A percentile compares a stretch with the other conserved stretches of the same genome.
phyloP scores from a whole-genome alignment of 169 alveolate genomes.

The Cyclospora cayetanensis region DNA sequence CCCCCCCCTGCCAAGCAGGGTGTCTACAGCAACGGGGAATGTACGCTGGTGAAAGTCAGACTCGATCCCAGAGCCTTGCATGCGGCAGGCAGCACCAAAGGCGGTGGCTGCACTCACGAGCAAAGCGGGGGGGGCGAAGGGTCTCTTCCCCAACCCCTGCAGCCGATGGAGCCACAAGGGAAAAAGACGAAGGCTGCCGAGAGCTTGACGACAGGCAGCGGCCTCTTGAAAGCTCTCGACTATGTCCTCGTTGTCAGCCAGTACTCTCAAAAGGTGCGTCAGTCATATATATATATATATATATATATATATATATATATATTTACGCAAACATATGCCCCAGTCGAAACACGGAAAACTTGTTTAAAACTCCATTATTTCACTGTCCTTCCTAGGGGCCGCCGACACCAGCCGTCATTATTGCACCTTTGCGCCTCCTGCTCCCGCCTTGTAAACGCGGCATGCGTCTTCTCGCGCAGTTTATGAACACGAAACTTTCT shows the following conservation, averaged over 20 bases:
- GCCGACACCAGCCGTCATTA: too few relatives aligned
- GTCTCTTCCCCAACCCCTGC: background rate
- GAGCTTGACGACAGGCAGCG: background rate
- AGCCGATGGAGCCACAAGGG: slow-evolving; percentile 1
- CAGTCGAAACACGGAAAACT: background rate
- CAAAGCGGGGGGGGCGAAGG: slow-evolving; percentile 2
- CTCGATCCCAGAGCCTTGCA: background rate
- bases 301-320: too few relatives aligned
- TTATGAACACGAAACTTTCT: too few relatives aligned
- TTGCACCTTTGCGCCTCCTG: too few relatives aligned
- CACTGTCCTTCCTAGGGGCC: too few relatives aligned
- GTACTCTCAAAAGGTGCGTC: slow-evolving; percentile 72
- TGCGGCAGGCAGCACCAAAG: background rate
- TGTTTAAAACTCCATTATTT: background rate
- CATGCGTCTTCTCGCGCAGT: too few relatives aligned
- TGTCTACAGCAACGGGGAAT: slow-evolving; percentile 84
- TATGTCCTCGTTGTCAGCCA: slow-evolving; percentile 78
- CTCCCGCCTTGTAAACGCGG: too few relatives aligned
- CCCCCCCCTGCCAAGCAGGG: slow-evolving; percentile 84
- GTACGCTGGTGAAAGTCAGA: slow-evolving; percentile 80
- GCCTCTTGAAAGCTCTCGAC: slow-evolving; percentile 66
- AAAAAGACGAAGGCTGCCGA: background rate
- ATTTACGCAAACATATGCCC: background rate
- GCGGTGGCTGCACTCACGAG: background rate
- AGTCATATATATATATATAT: too few relatives aligned